Evolutionary conservation across 83 land plant species (phyloP).

Genomic region (Diphasiastrum complanatum): DNA sequence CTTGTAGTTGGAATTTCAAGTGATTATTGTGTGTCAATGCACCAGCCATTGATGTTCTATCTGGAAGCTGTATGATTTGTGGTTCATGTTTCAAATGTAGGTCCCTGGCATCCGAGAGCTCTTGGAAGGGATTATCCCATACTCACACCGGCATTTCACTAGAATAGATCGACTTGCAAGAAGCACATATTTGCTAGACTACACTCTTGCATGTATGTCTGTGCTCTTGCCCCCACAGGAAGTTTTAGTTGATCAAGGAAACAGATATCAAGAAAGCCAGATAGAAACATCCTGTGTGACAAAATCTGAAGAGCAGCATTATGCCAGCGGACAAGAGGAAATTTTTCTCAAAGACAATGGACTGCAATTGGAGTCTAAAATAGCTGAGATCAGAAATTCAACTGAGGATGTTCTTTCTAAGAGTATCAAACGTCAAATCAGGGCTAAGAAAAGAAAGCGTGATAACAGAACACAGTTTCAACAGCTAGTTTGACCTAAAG

Average conservation of each 20-base stretch:
- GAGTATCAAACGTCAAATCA: too few relatives aligned
- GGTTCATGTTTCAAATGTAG: conserved; percentile 33
- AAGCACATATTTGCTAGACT: conserved; percentile 77
- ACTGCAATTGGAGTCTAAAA: too few relatives aligned
- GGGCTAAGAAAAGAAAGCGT: too few relatives aligned
- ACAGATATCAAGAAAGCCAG: too few relatives aligned
- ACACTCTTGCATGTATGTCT: conserved; percentile 70
- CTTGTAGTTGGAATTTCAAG: not conserved
- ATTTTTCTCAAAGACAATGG: too few relatives aligned
- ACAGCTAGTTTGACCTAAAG: too few relatives aligned
- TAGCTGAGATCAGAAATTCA: too few relatives aligned
- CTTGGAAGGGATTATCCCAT: conserved; percentile 86
- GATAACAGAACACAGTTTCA: too few relatives aligned
- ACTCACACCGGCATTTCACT: conserved; percentile 77
- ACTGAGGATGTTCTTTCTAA: too few relatives aligned
- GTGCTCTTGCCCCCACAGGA: conserved; percentile 46
- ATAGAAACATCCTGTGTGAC: too few relatives aligned
- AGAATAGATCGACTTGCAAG: conserved; percentile 67
- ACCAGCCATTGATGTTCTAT: not conserved
- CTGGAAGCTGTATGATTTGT: not conserved
- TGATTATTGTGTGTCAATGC: not conserved
- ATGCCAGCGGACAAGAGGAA: too few relatives aligned
- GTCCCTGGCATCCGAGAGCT: conserved; percentile 71
- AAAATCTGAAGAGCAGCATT: too few relatives aligned
- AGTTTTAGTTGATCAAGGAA: conserved; percentile 9